A percentile compares a stretch with the other conserved stretches of the same genome.
phyloP scores from a whole-genome alignment of 208 protist genomes.

The Leishmania tarentolae region DNA sequence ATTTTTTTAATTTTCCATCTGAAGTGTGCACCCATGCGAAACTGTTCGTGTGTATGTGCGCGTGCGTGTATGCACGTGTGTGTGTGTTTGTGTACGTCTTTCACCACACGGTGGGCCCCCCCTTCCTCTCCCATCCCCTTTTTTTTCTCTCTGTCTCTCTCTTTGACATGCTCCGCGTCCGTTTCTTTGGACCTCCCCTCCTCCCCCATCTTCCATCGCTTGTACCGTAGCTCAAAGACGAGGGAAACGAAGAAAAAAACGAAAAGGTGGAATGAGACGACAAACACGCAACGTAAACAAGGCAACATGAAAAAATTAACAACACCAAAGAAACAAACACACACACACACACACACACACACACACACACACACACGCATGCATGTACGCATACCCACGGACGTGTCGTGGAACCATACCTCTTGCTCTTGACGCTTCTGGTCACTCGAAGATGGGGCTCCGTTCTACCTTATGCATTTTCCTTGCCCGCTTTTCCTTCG shows the following conservation, averaged over 20 bases:
- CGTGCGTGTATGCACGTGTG: constrained; percentile 2
- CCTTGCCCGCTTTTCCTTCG: background rate
- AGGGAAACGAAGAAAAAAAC: background rate
- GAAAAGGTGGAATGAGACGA: background rate
- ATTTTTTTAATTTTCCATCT: background rate
- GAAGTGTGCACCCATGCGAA: background rate
- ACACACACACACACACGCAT: background rate
- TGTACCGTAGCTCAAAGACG: background rate
- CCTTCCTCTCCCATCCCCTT: background rate
- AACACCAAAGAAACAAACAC: background rate
- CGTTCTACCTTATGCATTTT: background rate
- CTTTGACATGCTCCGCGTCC: background rate
- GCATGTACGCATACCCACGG: background rate
- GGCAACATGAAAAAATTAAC: background rate
- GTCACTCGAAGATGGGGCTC: background rate
- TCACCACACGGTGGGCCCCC: background rate
- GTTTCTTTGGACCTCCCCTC: background rate
- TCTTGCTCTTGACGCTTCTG: background rate
- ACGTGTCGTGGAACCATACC: background rate
- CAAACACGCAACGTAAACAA: background rate
- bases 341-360: constrained; percentile 2
- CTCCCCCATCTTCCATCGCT: no score
- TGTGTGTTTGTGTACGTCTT: constrained; percentile 2
- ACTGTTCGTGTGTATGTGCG: background rate
- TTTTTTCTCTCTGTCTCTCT: background rate